Evolutionary conservation across 805 yeast species (phyloP), one percentile per base, ranked within the genome.

Genomic region (Pichia rugopelliculosa): DNA sequence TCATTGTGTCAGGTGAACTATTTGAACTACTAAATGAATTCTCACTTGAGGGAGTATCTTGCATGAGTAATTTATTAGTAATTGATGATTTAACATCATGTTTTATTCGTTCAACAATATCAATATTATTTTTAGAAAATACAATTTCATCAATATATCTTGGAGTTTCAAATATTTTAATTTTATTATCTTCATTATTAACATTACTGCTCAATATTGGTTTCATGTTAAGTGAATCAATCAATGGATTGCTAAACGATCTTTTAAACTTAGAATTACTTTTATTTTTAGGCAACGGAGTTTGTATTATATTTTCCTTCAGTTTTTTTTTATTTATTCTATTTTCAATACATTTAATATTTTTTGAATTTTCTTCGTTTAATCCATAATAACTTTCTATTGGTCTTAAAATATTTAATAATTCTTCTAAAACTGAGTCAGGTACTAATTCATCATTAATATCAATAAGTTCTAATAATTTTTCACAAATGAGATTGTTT

Each of bases 401-500:
- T 10, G 52, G 46, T 27, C 39, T 45, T 33, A 53, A 36, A 12
- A 41, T 33, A 12, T 24, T 18, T 5, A 51, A 6, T 20, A 48
- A 30, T 13, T 39, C 17, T 37, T 37, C 21, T 3, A 41, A 11
- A 33, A 13, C 38, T 18, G 42, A 41, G 26, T 23, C 21, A 26
- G 60, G 62, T 21, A 52, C 46, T 41, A 18, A 30, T 15, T 59
- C 63, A 10, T 53, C 50, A 25, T 62, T 54, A 26, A 62, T 49
- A 36, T 51, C 61, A 0, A 59, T 56, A 4, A 73, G 57, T 51
- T 78, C 78, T 3, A 65, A 59, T 39, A 77, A 66, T 45, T 68
- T 73, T 24, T 64, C 64, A 51, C 81, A 79, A 2, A 80, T 66
- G 22, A 72, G 72, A 52, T 68, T 64, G 87, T 87, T 82, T 57